These are phyloP conservation scores for Calycina marina DNA, from an alignment of 2,329 filamentous ascomycete genomes.

Conservation along the genomic window DNA sequence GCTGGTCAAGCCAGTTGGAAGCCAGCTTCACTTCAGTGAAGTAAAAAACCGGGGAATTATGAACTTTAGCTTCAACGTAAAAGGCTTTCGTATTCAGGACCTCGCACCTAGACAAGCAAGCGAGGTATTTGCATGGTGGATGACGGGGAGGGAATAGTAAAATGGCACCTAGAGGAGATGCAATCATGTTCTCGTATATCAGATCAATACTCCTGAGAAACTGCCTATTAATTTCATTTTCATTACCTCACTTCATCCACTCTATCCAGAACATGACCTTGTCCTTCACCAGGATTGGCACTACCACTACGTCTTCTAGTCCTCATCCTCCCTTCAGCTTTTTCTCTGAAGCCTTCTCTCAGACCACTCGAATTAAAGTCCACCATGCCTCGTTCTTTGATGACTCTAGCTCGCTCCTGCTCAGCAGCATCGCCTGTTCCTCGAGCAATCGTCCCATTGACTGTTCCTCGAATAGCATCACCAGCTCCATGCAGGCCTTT, in stretches of 20 bases:
- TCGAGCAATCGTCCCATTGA: constrained; percentile 13
- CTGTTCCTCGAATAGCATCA: constrained; percentile 13
- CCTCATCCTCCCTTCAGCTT: constrained; percentile 8
- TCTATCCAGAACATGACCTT: not conserved
- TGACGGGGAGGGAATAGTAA: too few relatives aligned
- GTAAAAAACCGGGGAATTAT: too few relatives aligned
- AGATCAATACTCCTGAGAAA: too few relatives aligned
- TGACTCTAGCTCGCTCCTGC: constrained; percentile 10
- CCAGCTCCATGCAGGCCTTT: constrained; percentile 15
- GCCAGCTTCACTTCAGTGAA: too few relatives aligned
- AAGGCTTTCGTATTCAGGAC: too few relatives aligned
- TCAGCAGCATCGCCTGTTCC: constrained; percentile 11
- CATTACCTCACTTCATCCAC: not conserved
- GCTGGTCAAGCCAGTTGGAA: too few relatives aligned
- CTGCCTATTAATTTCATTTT: too few relatives aligned
- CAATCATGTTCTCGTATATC: too few relatives aligned
- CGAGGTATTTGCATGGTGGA: too few relatives aligned
- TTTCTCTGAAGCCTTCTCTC: constrained; percentile 11
- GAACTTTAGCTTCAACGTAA: too few relatives aligned
- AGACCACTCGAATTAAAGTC: constrained; percentile 14
- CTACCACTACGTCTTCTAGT: constrained; percentile 8
- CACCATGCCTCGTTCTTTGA: constrained; percentile 12
- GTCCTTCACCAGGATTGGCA: not conserved
- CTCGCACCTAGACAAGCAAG: too few relatives aligned
- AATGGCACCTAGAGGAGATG: too few relatives aligned